These are phyloP conservation scores for Trametes sp. DNA, from an alignment of 1,284 basidiomycete genomes.

Conservation along the genomic window DNA sequence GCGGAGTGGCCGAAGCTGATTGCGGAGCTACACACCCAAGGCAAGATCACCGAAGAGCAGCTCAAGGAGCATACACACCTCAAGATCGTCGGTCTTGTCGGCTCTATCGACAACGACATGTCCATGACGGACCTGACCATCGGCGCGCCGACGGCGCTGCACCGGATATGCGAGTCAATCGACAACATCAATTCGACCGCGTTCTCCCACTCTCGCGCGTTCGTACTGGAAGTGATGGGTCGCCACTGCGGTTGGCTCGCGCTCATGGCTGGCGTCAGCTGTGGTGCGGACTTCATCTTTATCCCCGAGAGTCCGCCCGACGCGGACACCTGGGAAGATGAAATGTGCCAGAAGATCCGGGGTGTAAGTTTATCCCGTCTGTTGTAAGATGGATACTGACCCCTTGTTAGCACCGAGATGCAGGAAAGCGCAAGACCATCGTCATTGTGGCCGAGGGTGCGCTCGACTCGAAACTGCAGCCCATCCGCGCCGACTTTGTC, in stretches of 20 bases:
- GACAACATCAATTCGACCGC: conserved; percentile 99
- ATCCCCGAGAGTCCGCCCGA: conserved; percentile 93
- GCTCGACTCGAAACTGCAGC: conserved; percentile 86
- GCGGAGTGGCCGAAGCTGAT: conserved; percentile 93
- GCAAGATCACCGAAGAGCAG: conserved; percentile 81
- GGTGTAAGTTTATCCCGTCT: conserved; percentile 54
- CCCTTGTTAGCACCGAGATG: conserved; percentile 75
- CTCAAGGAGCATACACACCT: conserved; percentile 79
- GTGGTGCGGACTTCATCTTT: conserved; percentile 97
- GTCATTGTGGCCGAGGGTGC: conserved; percentile 99
- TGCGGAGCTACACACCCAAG: conserved; percentile 67
- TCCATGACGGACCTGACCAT: conserved; percentile 97
- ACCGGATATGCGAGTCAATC: conserved; percentile 97
- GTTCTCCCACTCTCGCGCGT: conserved; percentile 94
- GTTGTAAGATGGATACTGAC: conserved; percentile 2
- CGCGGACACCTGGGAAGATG: conserved; percentile 85
- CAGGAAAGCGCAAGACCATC: conserved; percentile 97
- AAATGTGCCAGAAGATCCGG: conserved; percentile 91
- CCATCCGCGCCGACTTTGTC: conserved; percentile 91
- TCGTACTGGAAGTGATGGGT: conserved; percentile 99
- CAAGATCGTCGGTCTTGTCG: conserved; percentile 96
- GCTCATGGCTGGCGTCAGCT: conserved; percentile 90
- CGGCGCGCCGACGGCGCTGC: conserved; percentile 93
- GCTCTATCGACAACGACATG: conserved; percentile 99
- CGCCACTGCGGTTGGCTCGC: conserved; percentile 98